These are phyloP conservation scores for Quambalaria eucalypti DNA, from an alignment of 1,284 basidiomycete genomes.

Conservation along the genomic window DNA sequence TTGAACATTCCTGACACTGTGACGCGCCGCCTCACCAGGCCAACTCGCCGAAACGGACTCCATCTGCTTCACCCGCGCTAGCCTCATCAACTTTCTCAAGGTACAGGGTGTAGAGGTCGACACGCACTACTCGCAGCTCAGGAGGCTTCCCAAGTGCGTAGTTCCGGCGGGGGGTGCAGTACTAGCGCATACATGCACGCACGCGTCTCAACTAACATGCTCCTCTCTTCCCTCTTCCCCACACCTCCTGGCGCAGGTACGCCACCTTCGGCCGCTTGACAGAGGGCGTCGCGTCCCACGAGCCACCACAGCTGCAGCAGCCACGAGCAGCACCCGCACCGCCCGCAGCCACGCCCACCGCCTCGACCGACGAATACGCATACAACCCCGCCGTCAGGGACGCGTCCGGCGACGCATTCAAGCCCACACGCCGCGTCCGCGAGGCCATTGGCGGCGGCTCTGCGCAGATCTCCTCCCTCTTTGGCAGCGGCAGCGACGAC, in stretches of 20 bases:
- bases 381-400: neutral
- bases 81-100: constrained; percentile 34
- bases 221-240: too few relatives aligned
- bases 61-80: constrained; percentile 37
- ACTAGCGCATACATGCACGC: too few relatives aligned
- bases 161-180: neutral
- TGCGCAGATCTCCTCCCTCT: constrained; percentile 2
- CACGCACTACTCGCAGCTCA: constrained; percentile 33
- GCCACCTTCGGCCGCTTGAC: constrained; percentile 23
- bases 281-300: neutral
- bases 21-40: constrained; percentile 14
- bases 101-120: constrained; percentile 31
- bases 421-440: neutral
- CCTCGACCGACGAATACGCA: neutral
- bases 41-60: constrained; percentile 18
- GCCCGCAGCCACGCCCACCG: too few relatives aligned
- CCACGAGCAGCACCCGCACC: too few relatives aligned
- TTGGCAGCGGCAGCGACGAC: too few relatives aligned
- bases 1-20: neutral
- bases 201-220: too few relatives aligned
- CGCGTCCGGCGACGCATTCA: neutral
- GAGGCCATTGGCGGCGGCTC: neutral
- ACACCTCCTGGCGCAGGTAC: constrained; percentile 9
- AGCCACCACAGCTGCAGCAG: too few relatives aligned
- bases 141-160: constrained; percentile 27